phyloP scores from a whole-genome alignment of 257 asterid genomes.

The Datura wrightii region DNA sequence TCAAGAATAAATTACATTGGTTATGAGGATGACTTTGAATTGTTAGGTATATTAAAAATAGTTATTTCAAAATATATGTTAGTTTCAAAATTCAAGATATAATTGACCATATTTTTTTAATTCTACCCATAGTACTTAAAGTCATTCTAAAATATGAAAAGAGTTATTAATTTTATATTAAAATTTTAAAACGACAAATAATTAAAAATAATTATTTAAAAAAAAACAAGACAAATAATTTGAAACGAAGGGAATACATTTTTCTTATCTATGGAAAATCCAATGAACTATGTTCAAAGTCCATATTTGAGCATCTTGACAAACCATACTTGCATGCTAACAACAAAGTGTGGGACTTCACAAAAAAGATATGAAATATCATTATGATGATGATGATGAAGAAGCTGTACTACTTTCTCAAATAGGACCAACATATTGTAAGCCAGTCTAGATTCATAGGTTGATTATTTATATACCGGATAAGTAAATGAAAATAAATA shows the following conservation, averaged over 20 bases:
- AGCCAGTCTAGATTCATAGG: slow-evolving; percentile 40
- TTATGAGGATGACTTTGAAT: no score
- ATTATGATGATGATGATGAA: slow-evolving; percentile 13
- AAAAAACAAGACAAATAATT: neutral
- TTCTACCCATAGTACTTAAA: no score
- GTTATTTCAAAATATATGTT: no score
- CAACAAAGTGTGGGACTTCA: neutral
- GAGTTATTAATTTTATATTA: no score
- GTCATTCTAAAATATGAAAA: no score
- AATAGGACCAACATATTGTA: slow-evolving; percentile 46
- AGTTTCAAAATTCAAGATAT: no score
- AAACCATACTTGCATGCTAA: neutral
- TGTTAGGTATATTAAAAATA: no score
- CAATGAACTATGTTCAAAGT: neutral
- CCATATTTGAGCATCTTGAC: neutral
- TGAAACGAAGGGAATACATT: neutral
- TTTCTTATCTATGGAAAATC: neutral
- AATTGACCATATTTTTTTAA: no score
- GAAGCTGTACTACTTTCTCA: slow-evolving; percentile 44
- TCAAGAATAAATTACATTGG: no score
- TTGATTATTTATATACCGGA: slow-evolving; percentile 39
- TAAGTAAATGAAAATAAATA: no score
- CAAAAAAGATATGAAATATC: neutral
- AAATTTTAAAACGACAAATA: no score
- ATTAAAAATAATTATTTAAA: neutral